Conservation (phyloP, 1,139 yeast genomes). For the Kodamaea plutei region DNA sequence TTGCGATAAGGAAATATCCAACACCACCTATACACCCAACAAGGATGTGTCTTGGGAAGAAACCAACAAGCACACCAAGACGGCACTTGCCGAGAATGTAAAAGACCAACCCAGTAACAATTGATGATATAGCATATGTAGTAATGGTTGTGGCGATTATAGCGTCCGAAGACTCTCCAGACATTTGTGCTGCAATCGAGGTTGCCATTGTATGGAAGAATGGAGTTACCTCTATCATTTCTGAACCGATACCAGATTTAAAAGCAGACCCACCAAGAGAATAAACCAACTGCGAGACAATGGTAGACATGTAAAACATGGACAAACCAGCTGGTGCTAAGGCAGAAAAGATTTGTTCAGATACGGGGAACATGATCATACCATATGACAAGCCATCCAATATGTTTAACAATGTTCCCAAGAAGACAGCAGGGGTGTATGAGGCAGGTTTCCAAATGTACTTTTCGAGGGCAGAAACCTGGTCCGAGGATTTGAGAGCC, state of each 20-base stretch:
- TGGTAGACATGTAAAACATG: conserved; percentile 88
- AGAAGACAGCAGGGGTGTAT: conserved; percentile 72
- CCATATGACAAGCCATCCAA: conserved; percentile 94
- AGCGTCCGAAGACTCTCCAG: conserved; percentile 47
- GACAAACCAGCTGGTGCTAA: conserved; percentile 89
- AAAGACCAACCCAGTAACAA: conserved; percentile 83
- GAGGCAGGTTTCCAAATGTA: conserved; percentile 36
- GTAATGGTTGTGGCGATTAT: conserved; percentile 84
- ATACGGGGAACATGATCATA: conserved; percentile 92
- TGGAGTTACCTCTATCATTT: conserved; percentile 98
- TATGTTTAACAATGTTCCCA: conserved; percentile 81
- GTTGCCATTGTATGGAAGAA: conserved; percentile 95
- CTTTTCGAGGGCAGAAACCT: conserved; percentile 12
- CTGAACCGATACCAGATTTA: conserved; percentile 88
- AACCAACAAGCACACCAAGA: conserved; percentile 84
- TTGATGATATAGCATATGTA: conserved; percentile 76
- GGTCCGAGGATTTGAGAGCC: background rate
- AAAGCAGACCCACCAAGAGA: conserved; percentile 91
- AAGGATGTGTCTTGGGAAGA: conserved; percentile 91
- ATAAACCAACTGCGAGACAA: conserved; percentile 80
- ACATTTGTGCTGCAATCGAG: conserved; percentile 56
- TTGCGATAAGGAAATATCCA: conserved; percentile 83
- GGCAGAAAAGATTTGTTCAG: conserved; percentile 69
- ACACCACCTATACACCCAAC: conserved; percentile 99
- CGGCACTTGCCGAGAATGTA: conserved; percentile 70